Evolutionary conservation across 1,284 basidiomycete genomes (phyloP), one percentile per base, ranked within the genome.

Genomic region (Coniophora puteana): DNA sequence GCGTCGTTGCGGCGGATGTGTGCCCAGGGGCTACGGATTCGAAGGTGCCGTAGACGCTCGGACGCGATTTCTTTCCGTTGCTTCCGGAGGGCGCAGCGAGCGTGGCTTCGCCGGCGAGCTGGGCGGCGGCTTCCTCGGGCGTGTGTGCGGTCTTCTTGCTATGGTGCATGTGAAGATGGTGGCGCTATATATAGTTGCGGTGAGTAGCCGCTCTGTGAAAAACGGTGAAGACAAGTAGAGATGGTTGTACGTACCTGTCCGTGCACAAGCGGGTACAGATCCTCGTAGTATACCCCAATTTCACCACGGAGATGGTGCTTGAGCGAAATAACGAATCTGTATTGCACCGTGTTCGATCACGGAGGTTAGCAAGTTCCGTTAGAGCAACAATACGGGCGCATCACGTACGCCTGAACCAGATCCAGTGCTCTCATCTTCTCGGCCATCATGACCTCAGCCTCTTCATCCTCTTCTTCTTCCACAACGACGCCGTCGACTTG

Each of bases 271-370:
- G 55, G 52, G 45, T 72, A 73, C 5, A 74, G 51, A 43, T 74
- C 71, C 41, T 69, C 62, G 37, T 71, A 73, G 39, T 66, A 71
- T 16, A 71, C 66, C 0, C 66, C 65, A 34, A 58, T 55, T 54
- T 71, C 69, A 10, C 67, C 75, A 52, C 81, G 67, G 20, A 83
- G 57, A 53, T 83, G 78, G 53, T 83, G 81, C 52, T 84, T 83
- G n/a, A 82, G 45, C 0, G 80, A 68, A 16, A 82, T 66, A 4
- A 71, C 62, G 47, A 74, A 81, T 2, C 78, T 80, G 38, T 4
- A 41, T 25, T n/a, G n/a, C n/a, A 26, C 21, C 28, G 16, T n/a
- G n/a, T n/a, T n/a, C n/a, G n/a, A n/a, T n/a, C n/a, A n/a, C n/a
- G n/a, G 25, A 38, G 6, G 5, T 27, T 26, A 14, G 17, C n/a